Base-by-base conservation (phyloP, 768 basidiomycete species). In the Cantharellus cinnabarinus region DNA sequence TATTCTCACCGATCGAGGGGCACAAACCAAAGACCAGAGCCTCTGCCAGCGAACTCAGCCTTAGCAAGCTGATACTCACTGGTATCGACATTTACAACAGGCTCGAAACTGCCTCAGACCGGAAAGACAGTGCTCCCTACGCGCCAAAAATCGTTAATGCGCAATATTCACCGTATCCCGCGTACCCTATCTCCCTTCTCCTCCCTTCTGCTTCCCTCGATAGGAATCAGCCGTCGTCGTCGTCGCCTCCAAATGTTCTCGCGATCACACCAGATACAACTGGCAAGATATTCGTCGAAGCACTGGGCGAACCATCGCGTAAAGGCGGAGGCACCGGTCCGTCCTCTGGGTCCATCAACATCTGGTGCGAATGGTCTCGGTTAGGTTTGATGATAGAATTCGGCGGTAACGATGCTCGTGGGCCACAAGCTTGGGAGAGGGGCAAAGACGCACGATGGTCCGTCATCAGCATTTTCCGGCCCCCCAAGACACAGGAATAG, bases 311-410 rank as follows among this genome's bases (percentile, higher is more conserved):
- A 69, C 93, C 93, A 4, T 79, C 79, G 66, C 76, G 87, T 62
- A 98, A 95, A 68, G 93, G 93, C 4, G 90, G 91, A 29, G 91
- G 93, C 1, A 73, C 80, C 4, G 88, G 88, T 0, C 87, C 88
- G 7, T 83, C 82, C 29, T 79, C 80, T 2, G 85, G 86, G 42
- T 88, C 84, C 40, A 85, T 94, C 64, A 83, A 82, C 38, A 89
- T 94, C 63, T 95, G 89, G 88, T 85, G 89, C 63, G 89, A 95
- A 69, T 95, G 90, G 91, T 75, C 79, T 37, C 76, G 72, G 64
- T 77, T 82, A 61, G 88, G 87, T 2, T 67, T 90, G 41, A 87
- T 90, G 85, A 77, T 88, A 7, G 88, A 90, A 65, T 87, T 88
- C 67, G 86, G 84, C 0, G 87, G 85, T 1, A 77, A 78, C 54